phyloP scores from a whole-genome alignment of 2,329 filamentous ascomycete species.

The Rachicladosporium sp. region DNA sequence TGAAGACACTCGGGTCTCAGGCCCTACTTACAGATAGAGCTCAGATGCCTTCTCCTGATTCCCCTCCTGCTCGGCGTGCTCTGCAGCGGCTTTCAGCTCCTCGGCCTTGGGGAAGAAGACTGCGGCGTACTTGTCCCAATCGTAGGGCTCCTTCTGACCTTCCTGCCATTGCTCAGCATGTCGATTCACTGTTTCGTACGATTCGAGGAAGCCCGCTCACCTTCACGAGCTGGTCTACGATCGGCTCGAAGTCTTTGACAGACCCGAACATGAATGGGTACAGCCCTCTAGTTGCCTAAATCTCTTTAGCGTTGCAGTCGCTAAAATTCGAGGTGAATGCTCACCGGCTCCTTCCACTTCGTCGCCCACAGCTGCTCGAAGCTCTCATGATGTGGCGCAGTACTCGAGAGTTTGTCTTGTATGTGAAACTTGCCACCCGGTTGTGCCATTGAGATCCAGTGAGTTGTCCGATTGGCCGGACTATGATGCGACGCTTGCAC shows the following conservation, averaged over 20 bases:
- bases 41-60: constrained; percentile 44
- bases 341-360: constrained; percentile 58
- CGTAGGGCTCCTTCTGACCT: constrained; percentile 51
- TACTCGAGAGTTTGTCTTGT: constrained; percentile 31
- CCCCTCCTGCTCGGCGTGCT: constrained; percentile 36
- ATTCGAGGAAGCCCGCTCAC: constrained; percentile 21
- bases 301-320: too few relatives aligned
- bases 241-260: constrained; percentile 55
- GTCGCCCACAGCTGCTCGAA: constrained; percentile 52
- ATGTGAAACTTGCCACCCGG: constrained; percentile 29
- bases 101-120: constrained; percentile 49
- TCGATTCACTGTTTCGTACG: too few relatives aligned
- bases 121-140: constrained; percentile 51
- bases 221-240: constrained; percentile 51
- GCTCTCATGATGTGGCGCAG: constrained; percentile 35
- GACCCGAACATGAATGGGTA: constrained; percentile 55
- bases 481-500: too few relatives aligned
- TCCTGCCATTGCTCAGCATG: constrained; percentile 22
- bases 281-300: constrained; percentile 37
- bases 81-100: constrained; percentile 41
- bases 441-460: constrained; percentile 13
- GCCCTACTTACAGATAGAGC: constrained; percentile 41
- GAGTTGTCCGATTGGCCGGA: too few relatives aligned
- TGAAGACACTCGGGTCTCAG: too few relatives aligned
- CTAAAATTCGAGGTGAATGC: too few relatives aligned